Conservation (phyloP, 805 yeast genomes). For the Candida sithepensis region DNA sequence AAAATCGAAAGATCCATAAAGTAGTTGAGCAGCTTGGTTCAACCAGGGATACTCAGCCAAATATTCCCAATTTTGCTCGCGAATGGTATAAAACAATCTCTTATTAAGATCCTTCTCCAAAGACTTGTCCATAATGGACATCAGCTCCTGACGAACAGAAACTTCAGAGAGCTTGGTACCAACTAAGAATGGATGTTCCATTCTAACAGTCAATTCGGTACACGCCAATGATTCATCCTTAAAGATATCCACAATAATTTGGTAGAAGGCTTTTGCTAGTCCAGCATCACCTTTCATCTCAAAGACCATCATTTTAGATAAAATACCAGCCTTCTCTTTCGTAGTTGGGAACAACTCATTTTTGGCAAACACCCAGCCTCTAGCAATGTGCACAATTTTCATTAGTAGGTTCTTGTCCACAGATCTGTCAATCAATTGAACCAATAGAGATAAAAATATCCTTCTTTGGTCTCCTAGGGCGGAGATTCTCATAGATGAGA, state of each 20-base stretch:
- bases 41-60: constrained; percentile 93
- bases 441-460: constrained; percentile 77
- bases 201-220: constrained; percentile 85
- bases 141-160: constrained; percentile 66
- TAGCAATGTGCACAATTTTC: constrained; percentile 72
- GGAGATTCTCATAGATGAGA: constrained; percentile 78
- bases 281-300: constrained; percentile 85
- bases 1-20: constrained; percentile 72
- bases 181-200: constrained; percentile 94
- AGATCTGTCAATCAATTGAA: constrained; percentile 87
- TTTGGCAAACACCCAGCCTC: constrained; percentile 85
- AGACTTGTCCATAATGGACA: constrained; percentile 74
- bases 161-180: constrained; percentile 86
- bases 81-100: constrained; percentile 78
- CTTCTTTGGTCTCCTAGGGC: constrained; percentile 92
- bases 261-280: constrained; percentile 73
- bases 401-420: constrained; percentile 70
- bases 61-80: constrained; percentile 97
- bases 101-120: constrained; percentile 75
- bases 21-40: constrained; percentile 84
- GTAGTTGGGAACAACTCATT: constrained; percentile 87
- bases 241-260: constrained; percentile 82
- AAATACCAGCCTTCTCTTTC: constrained; percentile 92
- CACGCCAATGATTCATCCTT: constrained; percentile 72
- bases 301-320: constrained; percentile 90